phyloP scores from a whole-genome alignment of 495 filamentous ascomycete species.

The Aspergillus diversus region DNA sequence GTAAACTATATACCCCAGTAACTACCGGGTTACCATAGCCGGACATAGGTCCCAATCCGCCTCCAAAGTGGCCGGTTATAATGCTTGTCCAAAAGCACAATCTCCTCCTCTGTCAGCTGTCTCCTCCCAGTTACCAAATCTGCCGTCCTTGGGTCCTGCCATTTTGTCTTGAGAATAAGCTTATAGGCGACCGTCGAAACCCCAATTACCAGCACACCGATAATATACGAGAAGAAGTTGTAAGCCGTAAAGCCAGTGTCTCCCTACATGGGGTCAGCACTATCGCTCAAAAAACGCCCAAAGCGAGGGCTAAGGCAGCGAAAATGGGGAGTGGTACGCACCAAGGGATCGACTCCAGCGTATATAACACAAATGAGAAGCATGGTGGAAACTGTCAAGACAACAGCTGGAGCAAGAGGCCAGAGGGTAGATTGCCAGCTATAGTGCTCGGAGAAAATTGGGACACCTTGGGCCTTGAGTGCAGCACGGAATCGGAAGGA shows the following conservation, averaged over 20 bases:
- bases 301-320: background rate
- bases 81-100: conserved; percentile 29
- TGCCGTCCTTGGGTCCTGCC: conserved; percentile 28
- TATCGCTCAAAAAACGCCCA: background rate
- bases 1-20: background rate
- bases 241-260: conserved; percentile 16
- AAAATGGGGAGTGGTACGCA: background rate
- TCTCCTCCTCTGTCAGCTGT: conserved; percentile 23
- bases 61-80: conserved; percentile 28
- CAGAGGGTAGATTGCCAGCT: conserved; percentile 16
- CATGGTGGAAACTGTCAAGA: conserved; percentile 8
- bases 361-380: conserved; percentile 14
- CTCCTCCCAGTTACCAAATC: conserved; percentile 31
- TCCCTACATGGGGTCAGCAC: background rate
- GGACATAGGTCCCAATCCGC: conserved; percentile 26
- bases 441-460: conserved; percentile 8
- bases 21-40: conserved; percentile 26
- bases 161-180: conserved; percentile 26
- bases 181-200: conserved; percentile 24
- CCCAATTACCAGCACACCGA: conserved; percentile 12
- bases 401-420: conserved; percentile 14
- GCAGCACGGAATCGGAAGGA: conserved; percentile 19
- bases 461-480: conserved; percentile 13
- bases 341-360: conserved; percentile 9
- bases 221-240: conserved; percentile 25